These are phyloP conservation scores for Aplosporella prunicola DNA, from an alignment of 2,329 filamentous ascomycete species.

Conservation along the genomic window DNA sequence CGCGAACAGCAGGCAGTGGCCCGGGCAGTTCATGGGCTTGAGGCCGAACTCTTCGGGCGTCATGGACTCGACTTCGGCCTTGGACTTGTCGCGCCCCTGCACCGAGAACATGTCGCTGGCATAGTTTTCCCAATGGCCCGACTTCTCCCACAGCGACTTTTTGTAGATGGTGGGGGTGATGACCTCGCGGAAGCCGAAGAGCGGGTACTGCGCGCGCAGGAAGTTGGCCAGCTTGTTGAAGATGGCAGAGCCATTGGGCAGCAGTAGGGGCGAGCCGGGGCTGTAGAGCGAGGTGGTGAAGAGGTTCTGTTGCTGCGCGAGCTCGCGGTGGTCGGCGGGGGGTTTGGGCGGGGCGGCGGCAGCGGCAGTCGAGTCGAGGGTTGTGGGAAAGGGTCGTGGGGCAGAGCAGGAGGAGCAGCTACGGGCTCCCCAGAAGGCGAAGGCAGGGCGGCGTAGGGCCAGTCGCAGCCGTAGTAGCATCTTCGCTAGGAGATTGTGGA, in stretches of 20 bases:
- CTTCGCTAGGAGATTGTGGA: too few relatives aligned
- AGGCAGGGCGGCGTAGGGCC: too few relatives aligned
- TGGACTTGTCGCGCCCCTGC: constrained; percentile 38
- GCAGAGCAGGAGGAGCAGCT: constrained; percentile 29
- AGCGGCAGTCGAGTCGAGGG: too few relatives aligned
- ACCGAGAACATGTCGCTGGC: constrained; percentile 89
- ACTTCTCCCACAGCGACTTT: constrained; percentile 74
- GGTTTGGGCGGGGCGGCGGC: constrained; percentile 27
- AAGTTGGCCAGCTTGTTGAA: constrained; percentile 79
- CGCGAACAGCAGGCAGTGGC: constrained; percentile 80
- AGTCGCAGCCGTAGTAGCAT: too few relatives aligned
- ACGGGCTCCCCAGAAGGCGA: too few relatives aligned
- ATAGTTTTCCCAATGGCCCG: constrained; percentile 83
- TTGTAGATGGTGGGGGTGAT: constrained; percentile 89
- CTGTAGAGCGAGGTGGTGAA: constrained; percentile 73
- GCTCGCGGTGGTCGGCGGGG: constrained; percentile 40
- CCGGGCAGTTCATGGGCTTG: constrained; percentile 96
- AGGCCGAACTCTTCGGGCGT: constrained; percentile 69
- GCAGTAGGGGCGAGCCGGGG: constrained; percentile 75
- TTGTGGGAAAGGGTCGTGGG: constrained; percentile 15
- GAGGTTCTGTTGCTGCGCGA: constrained; percentile 54
- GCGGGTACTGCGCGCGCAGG: constrained; percentile 71
- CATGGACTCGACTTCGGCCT: constrained; percentile 37
- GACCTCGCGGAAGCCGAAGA: constrained; percentile 81
- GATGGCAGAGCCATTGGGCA: constrained; percentile 70